A percentile compares a stretch with the other conserved stretches of the same genome.
These are phyloP conservation scores for Penicillium simplicissimum DNA, from an alignment of 495 filamentous ascomycete species.

Conservation along the genomic window DNA sequence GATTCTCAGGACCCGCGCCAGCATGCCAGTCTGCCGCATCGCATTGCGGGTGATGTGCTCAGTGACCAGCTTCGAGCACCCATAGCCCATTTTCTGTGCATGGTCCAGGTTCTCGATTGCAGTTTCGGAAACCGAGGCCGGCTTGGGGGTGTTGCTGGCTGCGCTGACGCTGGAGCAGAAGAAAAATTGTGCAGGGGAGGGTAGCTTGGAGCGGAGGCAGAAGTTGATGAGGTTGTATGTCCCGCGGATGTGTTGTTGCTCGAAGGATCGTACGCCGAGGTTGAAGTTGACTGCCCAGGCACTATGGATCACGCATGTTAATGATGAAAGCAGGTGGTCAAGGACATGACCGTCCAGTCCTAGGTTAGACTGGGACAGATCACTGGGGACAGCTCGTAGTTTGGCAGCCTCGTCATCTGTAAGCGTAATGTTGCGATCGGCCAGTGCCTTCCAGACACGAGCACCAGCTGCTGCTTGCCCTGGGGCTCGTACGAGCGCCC, in stretches of 20 bases:
- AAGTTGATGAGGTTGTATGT: conserved; percentile 61
- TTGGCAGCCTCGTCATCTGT: conserved; percentile 22
- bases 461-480: conserved; percentile 26
- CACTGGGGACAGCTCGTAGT: conserved; percentile 24
- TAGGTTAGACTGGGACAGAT: conserved; percentile 40
- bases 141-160: conserved; percentile 35
- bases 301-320: conserved; percentile 58
- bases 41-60: conserved; percentile 53
- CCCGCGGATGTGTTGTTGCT: conserved; percentile 57
- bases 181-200: conserved; percentile 42
- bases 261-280: conserved; percentile 59
- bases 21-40: conserved; percentile 38
- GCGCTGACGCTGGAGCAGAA: conserved; percentile 65
- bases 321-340: conserved; percentile 39
- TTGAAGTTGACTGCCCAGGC: conserved; percentile 80
- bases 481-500: conserved; percentile 59
- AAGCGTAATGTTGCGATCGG: conserved; percentile 24
- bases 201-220: conserved; percentile 42
- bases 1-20: conserved; percentile 51
- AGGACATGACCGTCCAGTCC: conserved; percentile 46
- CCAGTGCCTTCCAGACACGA: conserved; percentile 24
- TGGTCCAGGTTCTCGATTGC: conserved; percentile 48
- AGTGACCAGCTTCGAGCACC: conserved; percentile 62
- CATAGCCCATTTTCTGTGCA: conserved; percentile 59
- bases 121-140: conserved; percentile 46